These are phyloP conservation scores for Luffa acutangula DNA, from an alignment of 306 rosid genomes.

Conservation along the genomic window DNA sequence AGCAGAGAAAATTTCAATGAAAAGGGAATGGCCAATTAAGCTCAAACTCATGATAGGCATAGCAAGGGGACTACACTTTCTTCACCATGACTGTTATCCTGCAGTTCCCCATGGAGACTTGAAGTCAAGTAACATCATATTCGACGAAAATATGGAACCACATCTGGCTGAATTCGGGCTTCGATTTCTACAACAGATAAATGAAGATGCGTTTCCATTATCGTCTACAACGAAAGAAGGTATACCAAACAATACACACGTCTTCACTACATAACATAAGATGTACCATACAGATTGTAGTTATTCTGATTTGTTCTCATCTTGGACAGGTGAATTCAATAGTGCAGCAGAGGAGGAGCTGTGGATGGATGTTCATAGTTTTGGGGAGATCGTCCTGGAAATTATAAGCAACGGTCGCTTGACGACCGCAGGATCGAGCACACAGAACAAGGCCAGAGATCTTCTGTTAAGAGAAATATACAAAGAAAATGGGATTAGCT, in stretches of 20 bases:
- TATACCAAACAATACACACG: slow-evolving; percentile 12
- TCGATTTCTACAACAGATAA: slow-evolving; percentile 41
- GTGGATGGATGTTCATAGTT: slow-evolving; percentile 51
- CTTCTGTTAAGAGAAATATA: slow-evolving; percentile 47
- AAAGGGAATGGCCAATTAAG: slow-evolving; percentile 62
- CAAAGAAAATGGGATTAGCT: slow-evolving; percentile 40
- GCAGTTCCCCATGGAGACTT: slow-evolving; percentile 80
- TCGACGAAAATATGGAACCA: slow-evolving; percentile 88
- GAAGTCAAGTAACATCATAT: slow-evolving; percentile 63
- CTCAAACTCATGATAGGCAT: slow-evolving; percentile 54
- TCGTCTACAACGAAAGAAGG: slow-evolving; percentile 41
- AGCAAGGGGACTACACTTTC: slow-evolving; percentile 73
- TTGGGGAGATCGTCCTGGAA: slow-evolving; percentile 64
- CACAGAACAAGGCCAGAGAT: slow-evolving; percentile 46
- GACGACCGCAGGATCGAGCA: slow-evolving; percentile 39
- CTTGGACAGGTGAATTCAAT: slow-evolving; percentile 36
- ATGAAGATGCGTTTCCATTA: slow-evolving; percentile 29
- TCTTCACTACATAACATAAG: neutral
- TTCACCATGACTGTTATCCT: slow-evolving; percentile 81
- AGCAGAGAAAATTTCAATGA: slow-evolving; percentile 52
- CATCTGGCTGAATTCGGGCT: slow-evolving; percentile 77
- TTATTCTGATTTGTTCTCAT: neutral
- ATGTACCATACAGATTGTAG: neutral
- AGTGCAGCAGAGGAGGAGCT: slow-evolving; percentile 52
- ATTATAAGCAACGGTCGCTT: slow-evolving; percentile 50